Conservation (phyloP, 1,284 basidiomycete species). For the Xerocomus cyaneibrunnescens region DNA sequence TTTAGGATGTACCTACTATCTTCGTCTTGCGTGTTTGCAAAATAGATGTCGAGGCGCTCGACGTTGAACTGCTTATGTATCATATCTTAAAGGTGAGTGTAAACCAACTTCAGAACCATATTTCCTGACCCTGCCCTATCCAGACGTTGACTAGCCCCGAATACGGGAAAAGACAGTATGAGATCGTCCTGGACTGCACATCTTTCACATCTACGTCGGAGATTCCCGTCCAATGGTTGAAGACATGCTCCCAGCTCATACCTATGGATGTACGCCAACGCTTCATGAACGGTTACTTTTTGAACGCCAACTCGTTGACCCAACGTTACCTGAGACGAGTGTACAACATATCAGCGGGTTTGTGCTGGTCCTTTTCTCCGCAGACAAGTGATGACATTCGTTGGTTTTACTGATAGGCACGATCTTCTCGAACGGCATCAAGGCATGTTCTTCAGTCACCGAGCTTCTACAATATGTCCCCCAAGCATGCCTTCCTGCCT, state of each 20-base stretch:
- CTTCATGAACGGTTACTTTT: conserved; percentile 61
- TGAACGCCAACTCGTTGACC: conserved; percentile 79
- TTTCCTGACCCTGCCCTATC: conserved; percentile 1
- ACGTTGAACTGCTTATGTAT: conserved; percentile 83
- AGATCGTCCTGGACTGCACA: conserved; percentile 83
- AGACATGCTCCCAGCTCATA: conserved; percentile 76
- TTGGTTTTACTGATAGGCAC: conserved; percentile 43
- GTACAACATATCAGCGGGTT: conserved; percentile 74
- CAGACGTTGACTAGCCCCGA: conserved; percentile 44
- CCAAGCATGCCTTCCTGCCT: conserved; percentile 44
- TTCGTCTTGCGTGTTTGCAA: conserved; percentile 66
- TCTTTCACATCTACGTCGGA: conserved; percentile 76
- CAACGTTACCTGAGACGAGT: conserved; percentile 74
- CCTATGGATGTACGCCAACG: conserved; percentile 64
- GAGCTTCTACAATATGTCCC: conserved; percentile 60
- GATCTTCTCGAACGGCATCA: conserved; percentile 52
- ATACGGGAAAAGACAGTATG: conserved; percentile 56
- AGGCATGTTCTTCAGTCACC: conserved; percentile 56
- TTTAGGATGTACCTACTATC: conserved; percentile 51
- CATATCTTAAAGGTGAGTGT: conserved; percentile 72
- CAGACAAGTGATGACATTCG: neutral
- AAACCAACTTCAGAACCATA: neutral
- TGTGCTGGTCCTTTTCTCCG: conserved; percentile 17
- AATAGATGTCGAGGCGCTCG: conserved; percentile 79
- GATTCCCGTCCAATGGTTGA: conserved; percentile 80